Percentiles rank a stretch among this genome's conserved stretches.
Evolutionary conservation across 805 yeast genomes (phyloP).

Genomic region (Metschnikowia similis): DNA sequence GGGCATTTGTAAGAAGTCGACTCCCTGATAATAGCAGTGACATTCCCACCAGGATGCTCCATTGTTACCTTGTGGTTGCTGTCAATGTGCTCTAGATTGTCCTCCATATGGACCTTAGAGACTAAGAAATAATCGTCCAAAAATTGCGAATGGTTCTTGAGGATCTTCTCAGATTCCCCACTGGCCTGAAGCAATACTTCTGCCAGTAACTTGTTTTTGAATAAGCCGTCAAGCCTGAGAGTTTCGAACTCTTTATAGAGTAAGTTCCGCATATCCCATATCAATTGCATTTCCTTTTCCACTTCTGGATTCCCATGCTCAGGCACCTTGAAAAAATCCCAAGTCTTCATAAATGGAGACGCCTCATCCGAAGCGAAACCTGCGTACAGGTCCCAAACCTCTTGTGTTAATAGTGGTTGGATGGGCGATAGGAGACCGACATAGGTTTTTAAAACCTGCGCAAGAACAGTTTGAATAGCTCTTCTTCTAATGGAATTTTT

Average conservation of each 20-base stretch:
- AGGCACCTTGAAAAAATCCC: conserved; percentile 27
- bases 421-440: conserved; percentile 74
- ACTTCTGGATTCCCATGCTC: conserved; percentile 31
- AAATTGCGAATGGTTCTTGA: conserved; percentile 20
- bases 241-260: conserved; percentile 51
- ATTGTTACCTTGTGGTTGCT: background rate
- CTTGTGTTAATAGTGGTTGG: conserved; percentile 80
- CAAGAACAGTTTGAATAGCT: conserved; percentile 63
- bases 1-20: conserved; percentile 69
- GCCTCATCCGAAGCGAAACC: conserved; percentile 7
- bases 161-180: conserved; percentile 11
- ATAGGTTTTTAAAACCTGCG: conserved; percentile 55
- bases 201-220: conserved; percentile 59
- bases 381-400: conserved; percentile 65
- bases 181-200: conserved; percentile 29
- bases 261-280: conserved; percentile 47
- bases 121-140: conserved; percentile 54
- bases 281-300: conserved; percentile 39
- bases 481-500: conserved; percentile 46
- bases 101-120: conserved; percentile 42
- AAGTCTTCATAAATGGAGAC: conserved; percentile 16
- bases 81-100: background rate
- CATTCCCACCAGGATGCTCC: conserved; percentile 17
- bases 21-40: conserved; percentile 36
- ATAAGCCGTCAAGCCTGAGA: conserved; percentile 50